These are phyloP conservation scores for Kazachstania sp. DNA, from an alignment of 1,139 yeast species.

Conservation along the genomic window DNA sequence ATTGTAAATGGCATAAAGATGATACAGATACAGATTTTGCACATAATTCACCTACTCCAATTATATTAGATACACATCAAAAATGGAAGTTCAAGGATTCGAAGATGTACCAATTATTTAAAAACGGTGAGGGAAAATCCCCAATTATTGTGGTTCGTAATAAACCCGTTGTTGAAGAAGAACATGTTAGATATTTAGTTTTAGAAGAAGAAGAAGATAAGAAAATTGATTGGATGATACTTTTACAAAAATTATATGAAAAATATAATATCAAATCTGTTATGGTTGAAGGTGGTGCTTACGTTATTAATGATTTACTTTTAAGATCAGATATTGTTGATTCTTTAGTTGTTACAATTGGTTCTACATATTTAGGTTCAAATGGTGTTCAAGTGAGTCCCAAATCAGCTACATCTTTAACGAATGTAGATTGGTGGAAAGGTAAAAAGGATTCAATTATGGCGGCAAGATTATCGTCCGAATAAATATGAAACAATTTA, in stretches of 20 bases:
- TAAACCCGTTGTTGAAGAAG: slow-evolving; percentile 23
- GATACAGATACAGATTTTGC: slow-evolving; percentile 27
- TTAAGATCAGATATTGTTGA: slow-evolving; percentile 37
- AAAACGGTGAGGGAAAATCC: slow-evolving; percentile 41
- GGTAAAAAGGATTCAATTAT: slow-evolving; percentile 61
- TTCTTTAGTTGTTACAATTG: slow-evolving; percentile 68
- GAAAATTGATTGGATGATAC: slow-evolving; percentile 42
- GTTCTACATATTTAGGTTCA: slow-evolving; percentile 69
- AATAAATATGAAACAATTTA: no score
- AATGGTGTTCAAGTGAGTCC: slow-evolving; percentile 74
- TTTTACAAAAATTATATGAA: slow-evolving; percentile 37
- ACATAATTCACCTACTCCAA: slow-evolving; percentile 44
- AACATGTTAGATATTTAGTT: slow-evolving; percentile 32
- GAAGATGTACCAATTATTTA: slow-evolving; percentile 40
- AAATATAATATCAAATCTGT: slow-evolving; percentile 46
- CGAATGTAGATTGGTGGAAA: slow-evolving; percentile 67
- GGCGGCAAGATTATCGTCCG: slow-evolving; percentile 33
- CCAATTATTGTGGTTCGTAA: slow-evolving; percentile 54
- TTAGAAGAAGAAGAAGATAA: slow-evolving; percentile 25
- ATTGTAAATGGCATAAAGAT: slow-evolving; percentile 44
- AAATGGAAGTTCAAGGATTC: slow-evolving; percentile 46
- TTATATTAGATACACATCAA: slow-evolving; percentile 67
- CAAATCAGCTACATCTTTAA: slow-evolving; percentile 31
- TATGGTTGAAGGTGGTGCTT: slow-evolving; percentile 95
- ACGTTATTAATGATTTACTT: slow-evolving; percentile 58